A percentile compares a stretch with the other conserved stretches of the same genome.
Conservation (phyloP, 2,329 filamentous ascomycete genomes). For the Acarospora socialis region DNA sequence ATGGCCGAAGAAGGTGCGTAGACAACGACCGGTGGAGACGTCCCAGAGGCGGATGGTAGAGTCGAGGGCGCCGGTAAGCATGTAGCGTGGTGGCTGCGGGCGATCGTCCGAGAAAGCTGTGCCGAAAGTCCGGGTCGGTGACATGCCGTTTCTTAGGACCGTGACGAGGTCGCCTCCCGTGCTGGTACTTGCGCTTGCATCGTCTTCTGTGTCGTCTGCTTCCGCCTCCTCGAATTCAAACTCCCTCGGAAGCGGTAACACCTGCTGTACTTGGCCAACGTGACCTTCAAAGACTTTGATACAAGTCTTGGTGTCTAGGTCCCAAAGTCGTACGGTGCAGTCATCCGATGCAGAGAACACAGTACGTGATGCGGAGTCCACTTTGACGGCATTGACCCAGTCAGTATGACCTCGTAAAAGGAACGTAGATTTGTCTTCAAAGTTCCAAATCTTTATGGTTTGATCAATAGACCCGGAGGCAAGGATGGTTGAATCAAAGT, state of each 20-base stretch:
- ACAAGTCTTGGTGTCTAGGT: slow-evolving; percentile 68
- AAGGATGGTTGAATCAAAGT: slow-evolving; percentile 72
- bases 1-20: slow-evolving; percentile 91
- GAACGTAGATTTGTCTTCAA: slow-evolving; percentile 67
- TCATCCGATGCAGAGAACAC: slow-evolving; percentile 91
- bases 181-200: slow-evolving; percentile 21
- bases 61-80: slow-evolving; percentile 84
- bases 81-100: slow-evolving; percentile 70
- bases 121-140: slow-evolving; percentile 40
- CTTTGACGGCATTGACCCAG: slow-evolving; percentile 92
- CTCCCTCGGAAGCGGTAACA: slow-evolving; percentile 68
- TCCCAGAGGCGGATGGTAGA: slow-evolving; percentile 90
- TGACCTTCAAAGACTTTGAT: slow-evolving; percentile 73
- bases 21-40: slow-evolving; percentile 61
- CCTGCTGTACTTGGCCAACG: slow-evolving; percentile 88
- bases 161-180: slow-evolving; percentile 2
- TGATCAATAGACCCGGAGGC: slow-evolving; percentile 83
- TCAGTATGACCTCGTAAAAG: slow-evolving; percentile 72
- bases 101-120: slow-evolving; percentile 51
- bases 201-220: slow-evolving; percentile 41
- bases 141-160: too few relatives aligned
- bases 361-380: slow-evolving; percentile 69
- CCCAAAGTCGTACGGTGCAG: slow-evolving; percentile 81
- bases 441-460: slow-evolving; percentile 87
- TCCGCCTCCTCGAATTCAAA: slow-evolving; percentile 74